Conservation (phyloP, 169 alveolate genomes). For the Cryptosporidium parvum region DNA sequence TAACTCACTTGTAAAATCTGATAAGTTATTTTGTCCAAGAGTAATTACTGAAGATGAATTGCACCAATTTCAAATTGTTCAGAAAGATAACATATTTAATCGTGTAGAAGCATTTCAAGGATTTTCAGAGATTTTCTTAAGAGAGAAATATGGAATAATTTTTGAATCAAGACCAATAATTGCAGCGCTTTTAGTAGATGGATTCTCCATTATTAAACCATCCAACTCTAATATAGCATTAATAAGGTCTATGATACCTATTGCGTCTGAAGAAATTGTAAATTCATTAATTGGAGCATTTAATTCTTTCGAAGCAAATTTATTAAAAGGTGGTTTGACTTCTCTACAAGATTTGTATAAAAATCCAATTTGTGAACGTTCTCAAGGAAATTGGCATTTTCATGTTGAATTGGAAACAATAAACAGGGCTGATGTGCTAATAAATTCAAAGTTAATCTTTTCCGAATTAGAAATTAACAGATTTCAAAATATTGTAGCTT, state of each 20-base stretch:
- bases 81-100: neutral
- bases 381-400: constrained; percentile 49
- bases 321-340: constrained; percentile 29
- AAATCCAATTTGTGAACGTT: constrained; percentile 9
- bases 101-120: constrained; percentile 36
- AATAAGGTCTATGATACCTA: constrained; percentile 46
- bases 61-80: neutral
- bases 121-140: constrained; percentile 33
- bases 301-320: constrained; percentile 5
- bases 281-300: constrained; percentile 2
- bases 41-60: constrained; percentile 41
- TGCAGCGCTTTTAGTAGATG: constrained; percentile 8
- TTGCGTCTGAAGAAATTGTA: neutral
- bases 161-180: constrained; percentile 14
- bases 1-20: constrained; percentile 19
- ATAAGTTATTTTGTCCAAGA: constrained; percentile 41
- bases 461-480: constrained; percentile 44
- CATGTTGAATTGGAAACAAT: neutral
- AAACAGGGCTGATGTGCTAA: neutral
- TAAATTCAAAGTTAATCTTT: neutral
- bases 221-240: constrained; percentile 9
- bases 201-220: constrained; percentile 12
- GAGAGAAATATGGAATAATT: constrained; percentile 51
- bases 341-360: constrained; percentile 10
- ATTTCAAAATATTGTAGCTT: constrained; percentile 38